Evolutionary conservation across 2,329 filamentous ascomycete species (phyloP).

Genomic region (Capronia americana): DNA sequence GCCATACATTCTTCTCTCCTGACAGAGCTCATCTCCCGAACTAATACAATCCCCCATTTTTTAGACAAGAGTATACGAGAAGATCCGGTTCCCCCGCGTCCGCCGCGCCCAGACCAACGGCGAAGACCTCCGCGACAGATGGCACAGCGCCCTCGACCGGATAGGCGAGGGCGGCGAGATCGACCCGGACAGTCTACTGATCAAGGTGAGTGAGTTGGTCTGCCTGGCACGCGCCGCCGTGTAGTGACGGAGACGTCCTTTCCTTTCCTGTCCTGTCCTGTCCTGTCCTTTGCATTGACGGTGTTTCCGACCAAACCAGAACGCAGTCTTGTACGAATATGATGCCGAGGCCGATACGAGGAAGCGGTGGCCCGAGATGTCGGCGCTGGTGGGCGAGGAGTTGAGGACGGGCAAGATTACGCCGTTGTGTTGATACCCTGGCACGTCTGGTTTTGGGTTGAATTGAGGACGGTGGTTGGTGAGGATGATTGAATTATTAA

Average conservation of each 20-base stretch:
- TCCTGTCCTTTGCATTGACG: constrained; percentile 7
- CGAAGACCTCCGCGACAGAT: constrained; percentile 56
- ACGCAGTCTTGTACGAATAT: constrained; percentile 56
- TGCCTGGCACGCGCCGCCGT: too few species aligned
- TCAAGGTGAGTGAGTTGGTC: constrained; percentile 46
- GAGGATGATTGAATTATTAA: too few species aligned
- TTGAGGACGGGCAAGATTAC: constrained; percentile 48
- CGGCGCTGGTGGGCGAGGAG: constrained; percentile 47
- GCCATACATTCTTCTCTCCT: too few species aligned
- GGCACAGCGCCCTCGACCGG: constrained; percentile 57
- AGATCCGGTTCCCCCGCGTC: constrained; percentile 47
- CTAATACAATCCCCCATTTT: not conserved
- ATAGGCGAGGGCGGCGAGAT: constrained; percentile 56
- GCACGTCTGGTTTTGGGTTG: too few species aligned
- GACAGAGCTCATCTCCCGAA: not conserved
- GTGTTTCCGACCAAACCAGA: constrained; percentile 46
- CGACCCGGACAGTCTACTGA: constrained; percentile 56
- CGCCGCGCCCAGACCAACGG: constrained; percentile 57
- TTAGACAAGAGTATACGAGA: constrained; percentile 49
- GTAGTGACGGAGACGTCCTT: too few species aligned
- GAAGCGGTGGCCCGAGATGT: constrained; percentile 53
- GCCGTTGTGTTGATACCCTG: constrained; percentile 44
- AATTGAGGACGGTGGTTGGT: too few species aligned
- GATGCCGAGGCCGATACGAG: constrained; percentile 55
- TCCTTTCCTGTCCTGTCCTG: too few species aligned